Evolutionary conservation across 2,329 filamentous ascomycete species (phyloP).

Genomic region (Aspergillus felis): DNA sequence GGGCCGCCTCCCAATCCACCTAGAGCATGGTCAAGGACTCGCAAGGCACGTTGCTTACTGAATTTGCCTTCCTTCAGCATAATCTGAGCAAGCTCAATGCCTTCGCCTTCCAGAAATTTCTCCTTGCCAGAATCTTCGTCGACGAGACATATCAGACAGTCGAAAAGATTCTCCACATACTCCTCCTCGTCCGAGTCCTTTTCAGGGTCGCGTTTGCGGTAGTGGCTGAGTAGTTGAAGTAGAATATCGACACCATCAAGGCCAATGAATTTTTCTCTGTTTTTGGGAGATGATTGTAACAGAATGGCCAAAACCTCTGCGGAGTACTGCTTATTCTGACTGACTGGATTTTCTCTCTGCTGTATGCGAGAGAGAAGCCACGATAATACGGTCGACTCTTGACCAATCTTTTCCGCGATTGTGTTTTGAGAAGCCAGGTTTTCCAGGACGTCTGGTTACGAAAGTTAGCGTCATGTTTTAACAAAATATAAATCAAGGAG

Average conservation of each 20-base stretch:
- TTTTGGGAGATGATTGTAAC: slow-evolving; percentile 67
- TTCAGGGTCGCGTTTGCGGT: slow-evolving; percentile 79
- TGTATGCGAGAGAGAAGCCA: slow-evolving; percentile 78
- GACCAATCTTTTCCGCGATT: slow-evolving; percentile 68
- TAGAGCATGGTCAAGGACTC: slow-evolving; percentile 78
- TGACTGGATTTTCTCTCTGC: slow-evolving; percentile 62
- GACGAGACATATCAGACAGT: slow-evolving; percentile 74
- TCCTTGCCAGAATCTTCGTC: slow-evolving; percentile 71
- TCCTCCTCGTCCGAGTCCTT: slow-evolving; percentile 89
- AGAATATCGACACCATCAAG: slow-evolving; percentile 73
- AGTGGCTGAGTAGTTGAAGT: slow-evolving; percentile 77
- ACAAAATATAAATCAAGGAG: too few relatives aligned
- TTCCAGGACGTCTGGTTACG: slow-evolving; percentile 62
- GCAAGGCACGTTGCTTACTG: slow-evolving; percentile 71
- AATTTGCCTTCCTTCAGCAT: slow-evolving; percentile 88
- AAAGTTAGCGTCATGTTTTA: slow-evolving; percentile 12
- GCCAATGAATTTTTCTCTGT: slow-evolving; percentile 59
- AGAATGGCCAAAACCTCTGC: slow-evolving; percentile 89
- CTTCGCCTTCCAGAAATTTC: slow-evolving; percentile 85
- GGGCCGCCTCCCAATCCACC: slow-evolving; percentile 54
- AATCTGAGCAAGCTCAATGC: slow-evolving; percentile 83
- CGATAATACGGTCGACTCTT: slow-evolving; percentile 62
- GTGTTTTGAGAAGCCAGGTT: slow-evolving; percentile 71
- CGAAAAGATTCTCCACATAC: slow-evolving; percentile 91
- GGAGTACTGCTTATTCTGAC: slow-evolving; percentile 93